Base-by-base conservation (phyloP, 371 early-diverging fungal genomes). In the Mortierella sp. region DNA sequence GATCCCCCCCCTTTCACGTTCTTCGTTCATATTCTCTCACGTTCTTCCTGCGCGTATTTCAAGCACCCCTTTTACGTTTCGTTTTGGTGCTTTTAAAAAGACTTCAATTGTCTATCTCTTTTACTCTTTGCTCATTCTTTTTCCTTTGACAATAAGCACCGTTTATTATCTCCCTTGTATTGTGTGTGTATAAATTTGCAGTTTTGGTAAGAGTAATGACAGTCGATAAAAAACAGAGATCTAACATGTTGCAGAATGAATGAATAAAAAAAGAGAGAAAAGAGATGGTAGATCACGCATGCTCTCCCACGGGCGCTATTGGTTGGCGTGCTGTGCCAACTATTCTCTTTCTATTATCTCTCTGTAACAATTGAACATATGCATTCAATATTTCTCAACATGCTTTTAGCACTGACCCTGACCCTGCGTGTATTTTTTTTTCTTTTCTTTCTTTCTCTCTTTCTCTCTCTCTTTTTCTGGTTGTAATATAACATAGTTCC, bases 301-400 rank as follows among this genome's bases (percentile, higher is more conserved):
- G 71, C 61, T 71, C 71, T 71, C 71, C 71, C 71, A 71, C 71
- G 71, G 71, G 71, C 65, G 60, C 65, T 71, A 71, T 71, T 71
- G 71, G 71, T 65, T 64, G 61, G 37, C 22, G 5, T 51, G 53
- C 26, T 13, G 9, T 13, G 9, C 13, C 40, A 40, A 9, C 22
- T 61, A 22, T 45, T 51, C 22, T 51, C 17, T 51, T 51, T 17
- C 53, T 17, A 9, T 7, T 51, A 19, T 13, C 26, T 51, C 31
- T 28, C 9, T 55, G 31, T 4, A n/a, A n/a, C n/a, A n/a, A n/a
- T n/a, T n/a, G n/a, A n/a, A 43, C 43, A 43, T 32, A 57, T 37
- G 23, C 26, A n/a, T n/a, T n/a, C n/a, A n/a, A n/a, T n/a, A n/a
- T 59, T 59, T 35, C 55, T 28, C 55, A 12, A 17, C 55, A 10